Evolutionary conservation across 2,329 filamentous ascomycete genomes (phyloP).

Genomic region (Nectriaceae sp.): DNA sequence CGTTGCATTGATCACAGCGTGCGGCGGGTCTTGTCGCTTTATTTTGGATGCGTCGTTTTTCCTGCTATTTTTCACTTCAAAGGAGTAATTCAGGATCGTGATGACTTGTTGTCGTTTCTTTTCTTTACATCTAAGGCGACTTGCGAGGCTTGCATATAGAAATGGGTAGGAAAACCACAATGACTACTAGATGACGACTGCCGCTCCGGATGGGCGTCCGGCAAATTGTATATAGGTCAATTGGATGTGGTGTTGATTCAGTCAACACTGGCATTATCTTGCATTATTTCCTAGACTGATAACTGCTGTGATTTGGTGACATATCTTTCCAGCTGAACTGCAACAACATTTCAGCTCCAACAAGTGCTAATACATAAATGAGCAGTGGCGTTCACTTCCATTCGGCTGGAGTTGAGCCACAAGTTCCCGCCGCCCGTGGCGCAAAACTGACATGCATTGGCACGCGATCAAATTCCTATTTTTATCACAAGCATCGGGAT

Average conservation of each 20-base stretch:
- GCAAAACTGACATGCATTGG: constrained; percentile 1
- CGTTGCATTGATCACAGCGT: constrained; percentile 32
- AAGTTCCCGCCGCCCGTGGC: background rate
- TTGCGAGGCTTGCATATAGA: constrained; percentile 38
- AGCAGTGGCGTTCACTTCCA: background rate
- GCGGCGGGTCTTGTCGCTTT: constrained; percentile 27
- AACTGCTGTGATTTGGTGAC: background rate
- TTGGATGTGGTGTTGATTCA: constrained; percentile 24
- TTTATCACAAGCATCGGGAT: too few relatives aligned
- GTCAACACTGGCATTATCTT: constrained; percentile 24
- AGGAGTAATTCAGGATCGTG: constrained; percentile 33
- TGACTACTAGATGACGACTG: constrained; percentile 31
- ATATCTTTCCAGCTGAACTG: background rate
- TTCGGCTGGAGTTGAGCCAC: background rate
- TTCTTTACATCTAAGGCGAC: constrained; percentile 27
- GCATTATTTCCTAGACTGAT: constrained; percentile 1
- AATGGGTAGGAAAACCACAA: constrained; percentile 32
- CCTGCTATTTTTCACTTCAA: constrained; percentile 28
- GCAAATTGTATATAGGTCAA: constrained; percentile 33
- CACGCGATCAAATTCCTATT: constrained; percentile 29
- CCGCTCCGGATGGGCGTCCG: constrained; percentile 21
- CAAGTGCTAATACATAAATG: background rate
- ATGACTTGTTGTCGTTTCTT: constrained; percentile 33
- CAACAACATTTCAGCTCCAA: background rate
- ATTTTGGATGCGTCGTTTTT: constrained; percentile 18